Evolutionary conservation across 2,329 filamentous ascomycete genomes (phyloP).

Genomic region (Pyricularia grisea): DNA sequence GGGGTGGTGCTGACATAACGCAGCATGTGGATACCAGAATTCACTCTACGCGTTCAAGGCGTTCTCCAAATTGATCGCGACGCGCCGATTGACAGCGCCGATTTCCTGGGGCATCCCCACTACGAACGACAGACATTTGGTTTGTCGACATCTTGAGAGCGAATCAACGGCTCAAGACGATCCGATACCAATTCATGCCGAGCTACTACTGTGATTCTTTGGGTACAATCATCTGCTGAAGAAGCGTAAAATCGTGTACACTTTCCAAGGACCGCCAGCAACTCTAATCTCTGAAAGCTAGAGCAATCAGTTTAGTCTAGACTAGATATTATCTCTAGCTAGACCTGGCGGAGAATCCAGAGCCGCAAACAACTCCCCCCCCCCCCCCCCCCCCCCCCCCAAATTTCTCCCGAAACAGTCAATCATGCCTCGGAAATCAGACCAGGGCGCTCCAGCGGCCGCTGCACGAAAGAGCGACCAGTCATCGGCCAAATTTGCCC

Average conservation of each 20-base stretch:
- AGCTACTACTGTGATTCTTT: neutral
- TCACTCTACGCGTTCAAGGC: neutral
- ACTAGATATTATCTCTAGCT: neutral
- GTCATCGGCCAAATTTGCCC: constrained; percentile 34
- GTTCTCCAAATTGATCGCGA: neutral
- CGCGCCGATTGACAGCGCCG: neutral
- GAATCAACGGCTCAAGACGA: neutral
- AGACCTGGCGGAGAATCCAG: neutral
- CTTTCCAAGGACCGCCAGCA: neutral
- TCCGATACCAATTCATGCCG: neutral
- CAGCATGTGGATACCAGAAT: neutral
- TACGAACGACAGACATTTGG: neutral
- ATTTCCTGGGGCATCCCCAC: neutral
- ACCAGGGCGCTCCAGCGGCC: constrained; percentile 16
- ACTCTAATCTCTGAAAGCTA: neutral
- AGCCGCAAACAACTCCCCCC: neutral
- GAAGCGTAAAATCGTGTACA: neutral
- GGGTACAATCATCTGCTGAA: neutral
- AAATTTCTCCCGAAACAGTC: neutral
- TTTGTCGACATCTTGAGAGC: neutral
- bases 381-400: no score
- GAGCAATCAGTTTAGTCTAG: neutral
- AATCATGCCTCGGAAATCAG: constrained; percentile 38
- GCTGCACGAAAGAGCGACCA: constrained; percentile 32
- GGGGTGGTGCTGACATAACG: neutral